A percentile compares a stretch with the other conserved stretches of the same genome.
phyloP scores from a whole-genome alignment of 257 asterid genomes.

The Gardenia jasminoides region DNA sequence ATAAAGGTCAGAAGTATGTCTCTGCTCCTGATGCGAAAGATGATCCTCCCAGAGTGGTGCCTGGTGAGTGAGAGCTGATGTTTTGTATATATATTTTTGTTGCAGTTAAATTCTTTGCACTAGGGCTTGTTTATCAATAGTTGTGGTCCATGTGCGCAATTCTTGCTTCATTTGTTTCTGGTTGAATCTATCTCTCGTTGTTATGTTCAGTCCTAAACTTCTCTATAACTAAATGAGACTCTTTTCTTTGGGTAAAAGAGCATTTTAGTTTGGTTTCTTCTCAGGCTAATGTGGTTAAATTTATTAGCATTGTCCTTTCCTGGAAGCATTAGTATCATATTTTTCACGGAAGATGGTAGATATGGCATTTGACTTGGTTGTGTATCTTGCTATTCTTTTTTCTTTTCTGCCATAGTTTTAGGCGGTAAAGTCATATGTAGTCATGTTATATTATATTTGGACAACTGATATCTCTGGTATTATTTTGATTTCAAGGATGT shows the following conservation, averaged over 20 bases:
- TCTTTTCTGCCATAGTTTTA: neutral
- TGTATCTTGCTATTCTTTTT: neutral
- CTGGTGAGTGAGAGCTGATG: conserved; percentile 51
- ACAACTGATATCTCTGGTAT: neutral
- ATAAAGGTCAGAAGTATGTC: conserved; percentile 83
- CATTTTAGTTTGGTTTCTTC: neutral
- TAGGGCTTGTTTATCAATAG: neutral
- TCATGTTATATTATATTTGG: neutral
- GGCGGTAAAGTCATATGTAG: neutral
- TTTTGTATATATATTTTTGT: neutral
- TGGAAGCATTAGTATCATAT: neutral
- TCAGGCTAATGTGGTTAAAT: neutral
- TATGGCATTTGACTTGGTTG: neutral
- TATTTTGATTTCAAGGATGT: neutral
- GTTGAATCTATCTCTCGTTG: neutral
- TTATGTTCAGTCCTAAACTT: neutral
- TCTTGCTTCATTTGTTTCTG: neutral
- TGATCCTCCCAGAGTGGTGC: conserved; percentile 78
- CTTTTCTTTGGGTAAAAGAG: neutral
- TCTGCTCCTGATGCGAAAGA: conserved; percentile 65
- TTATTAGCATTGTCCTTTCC: neutral
- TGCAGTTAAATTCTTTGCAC: neutral
- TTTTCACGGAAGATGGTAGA: neutral
- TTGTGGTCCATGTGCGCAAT: neutral
- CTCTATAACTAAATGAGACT: neutral